phyloP scores from a whole-genome alignment of 2,329 filamentous ascomycete genomes.

The Botrytis paeoniae region DNA sequence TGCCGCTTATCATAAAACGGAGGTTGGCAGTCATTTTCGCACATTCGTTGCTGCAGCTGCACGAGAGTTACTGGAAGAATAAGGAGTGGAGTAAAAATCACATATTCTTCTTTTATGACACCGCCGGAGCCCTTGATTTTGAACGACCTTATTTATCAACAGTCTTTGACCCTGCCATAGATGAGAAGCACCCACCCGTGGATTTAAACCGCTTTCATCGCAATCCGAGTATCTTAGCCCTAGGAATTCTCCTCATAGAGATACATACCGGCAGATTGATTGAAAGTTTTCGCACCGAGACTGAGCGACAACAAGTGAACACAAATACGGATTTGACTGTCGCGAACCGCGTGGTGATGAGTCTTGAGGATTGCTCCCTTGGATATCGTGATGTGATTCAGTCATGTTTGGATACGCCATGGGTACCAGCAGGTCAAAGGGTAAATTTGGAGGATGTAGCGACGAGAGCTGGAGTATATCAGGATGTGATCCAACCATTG shows the following conservation, averaged over 20 bases:
- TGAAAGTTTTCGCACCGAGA: not conserved
- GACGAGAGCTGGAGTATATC: not conserved
- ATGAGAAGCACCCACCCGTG: not conserved
- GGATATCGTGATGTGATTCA: slow-evolving; percentile 11
- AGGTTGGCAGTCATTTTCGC: slow-evolving; percentile 2
- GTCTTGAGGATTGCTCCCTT: slow-evolving; percentile 3
- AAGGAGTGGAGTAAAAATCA: not conserved
- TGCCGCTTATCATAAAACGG: not conserved
- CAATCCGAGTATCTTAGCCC: not conserved
- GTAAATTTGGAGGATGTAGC: not conserved
- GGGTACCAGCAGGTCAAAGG: slow-evolving; percentile 6
- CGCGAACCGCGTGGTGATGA: not conserved
- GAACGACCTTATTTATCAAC: slow-evolving; percentile 1
- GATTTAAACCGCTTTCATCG: not conserved
- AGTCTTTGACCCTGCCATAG: not conserved
- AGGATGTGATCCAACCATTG: slow-evolving; percentile 2
- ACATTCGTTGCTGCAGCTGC: not conserved
- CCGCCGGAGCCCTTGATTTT: not conserved
- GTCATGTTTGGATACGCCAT: slow-evolving; percentile 1
- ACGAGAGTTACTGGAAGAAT: slow-evolving; percentile 9
- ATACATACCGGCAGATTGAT: not conserved
- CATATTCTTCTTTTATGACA: slow-evolving; percentile 5
- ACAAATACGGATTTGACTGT: slow-evolving; percentile 1
- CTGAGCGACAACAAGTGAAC: not conserved
- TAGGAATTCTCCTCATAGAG: slow-evolving; percentile 2